Percentiles rank a stretch among this genome's conserved stretches.
phyloP scores from a whole-genome alignment of 495 filamentous ascomycete genomes.

The Xylaria grammica region DNA sequence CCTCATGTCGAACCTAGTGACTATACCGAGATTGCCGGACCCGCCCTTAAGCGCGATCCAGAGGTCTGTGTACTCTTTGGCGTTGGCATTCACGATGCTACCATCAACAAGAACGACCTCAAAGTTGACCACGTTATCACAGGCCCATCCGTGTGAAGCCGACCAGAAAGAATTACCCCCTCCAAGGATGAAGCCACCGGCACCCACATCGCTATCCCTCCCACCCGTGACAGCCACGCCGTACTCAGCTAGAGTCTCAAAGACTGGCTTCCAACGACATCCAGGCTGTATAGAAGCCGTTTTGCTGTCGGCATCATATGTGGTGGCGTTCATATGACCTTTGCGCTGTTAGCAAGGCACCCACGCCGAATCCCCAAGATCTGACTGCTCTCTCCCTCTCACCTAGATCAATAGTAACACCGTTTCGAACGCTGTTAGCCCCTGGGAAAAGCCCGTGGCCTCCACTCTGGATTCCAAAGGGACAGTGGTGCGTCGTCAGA shows the following conservation, averaged over 20 bases:
- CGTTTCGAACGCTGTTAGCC: conserved; percentile 44
- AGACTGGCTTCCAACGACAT: conserved; percentile 52
- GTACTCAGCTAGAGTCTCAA: conserved; percentile 43
- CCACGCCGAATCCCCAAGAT: neutral
- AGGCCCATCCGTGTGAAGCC: conserved; percentile 51
- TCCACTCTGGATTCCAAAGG: conserved; percentile 49
- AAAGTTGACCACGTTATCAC: conserved; percentile 55
- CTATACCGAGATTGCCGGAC: conserved; percentile 61
- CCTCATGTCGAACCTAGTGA: conserved; percentile 57
- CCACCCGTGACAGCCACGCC: conserved; percentile 53
- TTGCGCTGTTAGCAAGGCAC: neutral
- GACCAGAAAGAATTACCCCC: conserved; percentile 55
- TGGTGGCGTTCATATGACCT: conserved; percentile 42
- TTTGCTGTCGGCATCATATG: conserved; percentile 29
- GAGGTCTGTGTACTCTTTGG: conserved; percentile 41
- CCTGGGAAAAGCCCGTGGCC: conserved; percentile 50
- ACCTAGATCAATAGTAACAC: conserved; percentile 52
- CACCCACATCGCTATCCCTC: conserved; percentile 55
- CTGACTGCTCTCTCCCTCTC: conserved; percentile 17
- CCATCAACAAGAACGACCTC: conserved; percentile 49
- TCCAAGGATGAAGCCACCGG: conserved; percentile 56
- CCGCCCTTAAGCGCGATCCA: conserved; percentile 60
- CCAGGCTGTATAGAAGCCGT: conserved; percentile 43
- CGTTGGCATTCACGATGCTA: conserved; percentile 40
- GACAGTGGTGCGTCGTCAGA: conserved; percentile 29